These are phyloP conservation scores for Theileria annulata DNA, from an alignment of 169 alveolate genomes.

Conservation along the genomic window DNA sequence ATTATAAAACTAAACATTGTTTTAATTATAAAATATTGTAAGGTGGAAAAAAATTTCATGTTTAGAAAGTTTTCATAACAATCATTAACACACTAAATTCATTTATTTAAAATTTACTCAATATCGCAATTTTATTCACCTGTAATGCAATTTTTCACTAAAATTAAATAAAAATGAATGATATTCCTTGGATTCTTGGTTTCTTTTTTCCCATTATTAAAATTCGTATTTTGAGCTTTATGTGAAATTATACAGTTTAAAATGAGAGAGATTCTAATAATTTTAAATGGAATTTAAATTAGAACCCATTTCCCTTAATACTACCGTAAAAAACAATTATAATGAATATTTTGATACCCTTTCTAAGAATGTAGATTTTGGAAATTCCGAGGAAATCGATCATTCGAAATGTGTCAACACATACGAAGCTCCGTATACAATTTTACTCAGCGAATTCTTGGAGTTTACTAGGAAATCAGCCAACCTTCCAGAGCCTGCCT, in stretches of 20 bases:
- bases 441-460: constrained; percentile 6
- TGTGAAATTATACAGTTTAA: neutral
- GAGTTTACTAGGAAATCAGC: neutral
- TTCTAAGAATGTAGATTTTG: constrained; percentile 2
- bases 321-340: constrained; percentile 18
- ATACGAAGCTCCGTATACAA: constrained; percentile 6
- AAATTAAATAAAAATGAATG: neutral
- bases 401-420: constrained; percentile 12
- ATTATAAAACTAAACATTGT: neutral
- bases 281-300: constrained; percentile 9
- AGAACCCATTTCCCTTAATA: constrained; percentile 1
- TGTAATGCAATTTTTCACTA: neutral
- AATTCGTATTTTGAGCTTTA: neutral
- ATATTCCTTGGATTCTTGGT: neutral
- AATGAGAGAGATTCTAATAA: neutral
- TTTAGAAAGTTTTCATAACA: neutral
- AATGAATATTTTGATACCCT: constrained; percentile 13
- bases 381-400: neutral
- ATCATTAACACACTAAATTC: neutral
- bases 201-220: neutral
- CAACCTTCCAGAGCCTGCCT: neutral
- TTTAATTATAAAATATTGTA: neutral
- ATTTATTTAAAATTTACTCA: neutral
- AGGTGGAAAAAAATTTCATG: neutral
- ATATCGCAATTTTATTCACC: neutral